A percentile compares a stretch with the other conserved stretches of the same genome.
phyloP scores from a whole-genome alignment of 2,329 filamentous ascomycete species.

The Colletotrichum abscissum region DNA sequence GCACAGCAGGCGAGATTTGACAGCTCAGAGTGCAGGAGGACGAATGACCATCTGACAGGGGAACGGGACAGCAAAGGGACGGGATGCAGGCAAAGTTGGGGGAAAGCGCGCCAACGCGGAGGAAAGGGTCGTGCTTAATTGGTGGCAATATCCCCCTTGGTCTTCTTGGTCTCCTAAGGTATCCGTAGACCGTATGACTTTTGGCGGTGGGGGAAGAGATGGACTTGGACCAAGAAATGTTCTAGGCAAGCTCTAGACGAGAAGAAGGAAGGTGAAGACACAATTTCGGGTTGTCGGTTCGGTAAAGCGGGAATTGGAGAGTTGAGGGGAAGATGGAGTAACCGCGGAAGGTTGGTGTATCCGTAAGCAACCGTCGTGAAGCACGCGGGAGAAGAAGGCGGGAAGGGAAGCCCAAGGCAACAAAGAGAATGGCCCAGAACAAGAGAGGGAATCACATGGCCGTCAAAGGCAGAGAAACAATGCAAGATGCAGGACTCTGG shows the following conservation, averaged over 20 bases:
- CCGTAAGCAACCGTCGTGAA: neutral
- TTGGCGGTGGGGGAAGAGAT: neutral
- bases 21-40: slow-evolving; percentile 23
- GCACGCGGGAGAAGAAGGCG: neutral
- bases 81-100: slow-evolving; percentile 22
- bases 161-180: neutral
- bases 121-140: slow-evolving; percentile 17
- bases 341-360: neutral
- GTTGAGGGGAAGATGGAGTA: neutral
- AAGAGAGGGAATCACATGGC: neutral
- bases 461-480: neutral
- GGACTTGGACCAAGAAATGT: neutral
- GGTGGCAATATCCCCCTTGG: slow-evolving; percentile 27
- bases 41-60: slow-evolving; percentile 14
- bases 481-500: neutral
- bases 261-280: slow-evolving; percentile 9
- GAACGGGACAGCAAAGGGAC: neutral
- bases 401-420: neutral
- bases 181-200: neutral
- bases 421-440: neutral
- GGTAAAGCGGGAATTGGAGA: slow-evolving; percentile 1
- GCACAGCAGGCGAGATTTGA: slow-evolving; percentile 11
- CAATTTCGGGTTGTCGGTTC: neutral
- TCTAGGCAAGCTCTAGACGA: neutral
- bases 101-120: slow-evolving; percentile 9